Base-by-base conservation (phyloP, 139 green algal genomes). In the Gonium pectorale region DNA sequence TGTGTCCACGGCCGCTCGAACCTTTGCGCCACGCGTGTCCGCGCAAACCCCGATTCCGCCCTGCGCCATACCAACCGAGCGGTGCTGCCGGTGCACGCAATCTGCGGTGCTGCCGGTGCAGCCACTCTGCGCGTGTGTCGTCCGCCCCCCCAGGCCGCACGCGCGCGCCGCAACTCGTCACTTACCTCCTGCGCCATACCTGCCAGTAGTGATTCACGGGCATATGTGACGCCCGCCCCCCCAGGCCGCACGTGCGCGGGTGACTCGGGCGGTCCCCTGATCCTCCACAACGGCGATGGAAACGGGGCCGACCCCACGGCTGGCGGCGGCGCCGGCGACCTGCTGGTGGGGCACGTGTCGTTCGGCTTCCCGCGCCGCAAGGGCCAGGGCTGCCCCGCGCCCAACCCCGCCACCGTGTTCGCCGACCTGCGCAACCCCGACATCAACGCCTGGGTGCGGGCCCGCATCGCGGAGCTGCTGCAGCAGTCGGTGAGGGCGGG, bases 331-430 rank as follows among this genome's bases (percentile, higher is more conserved):
- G 11, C 31, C 43, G n/a, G n/a, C n/a, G 73, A 69, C 31, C 26
- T 75, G 69, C 81, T 87, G 38, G 35, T 81, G 69, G 81, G 81
- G 0, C 68, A 81, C 1, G 69, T 81, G 43, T 81, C 69, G 3
- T 87, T 87, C 35, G 81, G 81, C 35, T 81, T 87, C 33, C 81
- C 81, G n/a, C 81, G 81, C 41, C 9, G 27, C 41, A 74, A 81
- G 41, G 69, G 81, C 41, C 52, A 63, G 41, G 81, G 81, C 81
- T 87, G 81, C 59, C 81, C 81, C 35, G 24, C 52, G 44, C 81
- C 81, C 56, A 81, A 81, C 69, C 81, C 69, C 62, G 81, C 67
- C 43, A 87, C 81, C 46, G 70, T 79, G 5, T 81, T 87, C 35
- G 56, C 56, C 41, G 43, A 80, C 56, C 71, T 86, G 31, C 49